Percentiles rank a stretch among this genome's conserved stretches.
Evolutionary conservation across 2,329 filamentous ascomycete genomes (phyloP).

Genomic region (Pestalotiopsis sp.): DNA sequence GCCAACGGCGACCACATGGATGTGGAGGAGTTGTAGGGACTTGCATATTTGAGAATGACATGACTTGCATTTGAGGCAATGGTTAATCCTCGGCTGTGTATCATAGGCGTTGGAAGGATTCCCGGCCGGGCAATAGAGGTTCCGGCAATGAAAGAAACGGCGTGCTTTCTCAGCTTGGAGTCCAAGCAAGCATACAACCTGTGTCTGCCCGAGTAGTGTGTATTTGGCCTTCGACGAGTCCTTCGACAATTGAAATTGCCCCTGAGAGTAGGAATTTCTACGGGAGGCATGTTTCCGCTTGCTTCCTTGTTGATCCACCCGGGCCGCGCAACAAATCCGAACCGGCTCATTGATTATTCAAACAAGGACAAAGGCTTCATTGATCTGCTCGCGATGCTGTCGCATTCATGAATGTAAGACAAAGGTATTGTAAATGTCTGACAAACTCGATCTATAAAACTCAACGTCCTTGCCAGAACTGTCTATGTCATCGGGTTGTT

Average conservation of each 20-base stretch:
- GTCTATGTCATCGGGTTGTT: not conserved
- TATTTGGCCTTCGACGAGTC: not conserved
- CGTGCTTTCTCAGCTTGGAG: slow-evolving; percentile 22
- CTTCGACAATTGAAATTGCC: not conserved
- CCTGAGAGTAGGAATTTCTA: not conserved
- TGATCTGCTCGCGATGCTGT: not conserved
- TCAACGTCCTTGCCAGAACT: not conserved
- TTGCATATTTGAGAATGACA: slow-evolving; percentile 11
- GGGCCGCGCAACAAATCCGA: not conserved
- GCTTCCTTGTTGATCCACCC: not conserved
- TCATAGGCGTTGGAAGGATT: slow-evolving; percentile 32
- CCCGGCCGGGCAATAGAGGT: slow-evolving; percentile 28
- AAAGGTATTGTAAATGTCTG: slow-evolving; percentile 3
- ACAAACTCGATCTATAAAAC: not conserved
- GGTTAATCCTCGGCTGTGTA: slow-evolving; percentile 26
- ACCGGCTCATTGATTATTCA: not conserved
- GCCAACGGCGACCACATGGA: slow-evolving; percentile 68
- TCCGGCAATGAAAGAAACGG: slow-evolving; percentile 27
- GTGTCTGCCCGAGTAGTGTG: slow-evolving; percentile 12
- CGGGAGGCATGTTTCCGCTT: not conserved
- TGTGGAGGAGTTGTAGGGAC: slow-evolving; percentile 53
- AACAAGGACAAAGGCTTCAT: not conserved
- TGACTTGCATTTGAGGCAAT: slow-evolving; percentile 20
- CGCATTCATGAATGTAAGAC: not conserved
- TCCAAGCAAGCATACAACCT: slow-evolving; percentile 10